Base-by-base conservation (phyloP, 352 stramenopile genomes). In the Phytophthora tentaculata region DNA sequence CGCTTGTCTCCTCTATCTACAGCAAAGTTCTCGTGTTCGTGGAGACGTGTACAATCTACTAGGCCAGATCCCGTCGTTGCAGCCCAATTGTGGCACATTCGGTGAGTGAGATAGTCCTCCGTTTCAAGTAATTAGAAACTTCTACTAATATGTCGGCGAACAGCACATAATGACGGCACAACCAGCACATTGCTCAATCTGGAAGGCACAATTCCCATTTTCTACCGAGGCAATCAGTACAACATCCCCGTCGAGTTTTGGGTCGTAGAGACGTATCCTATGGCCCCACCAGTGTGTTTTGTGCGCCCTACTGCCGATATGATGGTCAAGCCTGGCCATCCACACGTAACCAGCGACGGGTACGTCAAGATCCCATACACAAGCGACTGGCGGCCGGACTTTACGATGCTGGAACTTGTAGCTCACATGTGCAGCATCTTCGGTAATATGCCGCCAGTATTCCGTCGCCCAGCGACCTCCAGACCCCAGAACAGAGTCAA, bases 171-270 rank as follows among this genome's bases (percentile, higher is more conserved):
- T 56, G 88, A 96, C 71, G 89, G 89, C 43, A 90, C 84, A 3
- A 95, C 87, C 6, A 95, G 89, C 57, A 96, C 84, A 53, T 64
- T 95, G 61, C 72, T 96, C 29, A 89, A 94, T 60, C 74, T 96
- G 7, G 84, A 90, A 44, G 90, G 90, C 45, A 97, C 90, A n/a
- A 96, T 97, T 71, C 88, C 89, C 12, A 97, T 97, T 62, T 96
- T 95, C 71, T 97, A 96, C 61, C 71, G 87, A 8, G 72, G 83
- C 49, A 95, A 91, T 61, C 89, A 96, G 67, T 97, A 97, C 81
- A 97, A 97, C 57, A 97, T 97, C 64, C 90, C 90, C 0, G 82
- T 97, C 35, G 85, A 94, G 69, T 89, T 97, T 43, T 97, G 90
- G 90, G 79, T 97, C 47, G 83, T 90, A 8, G 85, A 95, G 66